phyloP scores from a whole-genome alignment of 1,284 basidiomycete genomes.

The Stereum hirsutum region DNA sequence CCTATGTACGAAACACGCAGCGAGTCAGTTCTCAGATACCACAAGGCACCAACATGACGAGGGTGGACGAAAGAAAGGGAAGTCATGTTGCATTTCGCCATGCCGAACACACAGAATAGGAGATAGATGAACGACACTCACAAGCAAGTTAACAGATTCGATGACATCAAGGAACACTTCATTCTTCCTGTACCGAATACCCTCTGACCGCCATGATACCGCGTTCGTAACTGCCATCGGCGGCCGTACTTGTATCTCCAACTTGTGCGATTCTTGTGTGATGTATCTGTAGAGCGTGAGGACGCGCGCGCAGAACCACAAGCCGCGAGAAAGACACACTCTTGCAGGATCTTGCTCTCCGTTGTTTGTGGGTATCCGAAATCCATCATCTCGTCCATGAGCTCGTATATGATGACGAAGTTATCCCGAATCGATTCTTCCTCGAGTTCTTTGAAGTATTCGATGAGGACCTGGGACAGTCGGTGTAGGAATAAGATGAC shows the following conservation, averaged over 20 bases:
- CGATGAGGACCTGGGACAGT: slow-evolving; percentile 81
- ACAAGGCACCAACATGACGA: neutral
- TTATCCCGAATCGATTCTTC: slow-evolving; percentile 99
- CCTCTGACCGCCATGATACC: slow-evolving; percentile 97
- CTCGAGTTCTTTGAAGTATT: slow-evolving; percentile 99
- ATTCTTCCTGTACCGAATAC: slow-evolving; percentile 97
- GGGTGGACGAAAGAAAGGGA: neutral
- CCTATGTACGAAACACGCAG: slow-evolving; percentile 35
- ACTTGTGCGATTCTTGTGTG: slow-evolving; percentile 98
- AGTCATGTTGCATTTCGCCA: too few relatives aligned
- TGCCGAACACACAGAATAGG: too few relatives aligned
- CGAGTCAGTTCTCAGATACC: neutral
- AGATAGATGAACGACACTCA: slow-evolving; percentile 19
- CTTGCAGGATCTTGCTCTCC: slow-evolving; percentile 98
- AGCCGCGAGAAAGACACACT: slow-evolving; percentile 40
- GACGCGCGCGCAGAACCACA: neutral
- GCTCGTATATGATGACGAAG: slow-evolving; percentile 95
- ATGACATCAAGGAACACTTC: slow-evolving; percentile 99
- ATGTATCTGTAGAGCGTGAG: slow-evolving; percentile 66
- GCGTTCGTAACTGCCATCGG: slow-evolving; percentile 99
- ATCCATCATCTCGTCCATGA: slow-evolving; percentile 99
- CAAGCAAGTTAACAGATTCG: slow-evolving; percentile 94
- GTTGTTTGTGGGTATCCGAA: slow-evolving; percentile 99
- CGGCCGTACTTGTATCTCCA: slow-evolving; percentile 83
- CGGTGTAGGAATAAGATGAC: slow-evolving; percentile 96